Percentiles rank a stretch among this genome's conserved stretches.
Conservation (phyloP, 179 eudicot species). For the Silene noctiflora region DNA sequence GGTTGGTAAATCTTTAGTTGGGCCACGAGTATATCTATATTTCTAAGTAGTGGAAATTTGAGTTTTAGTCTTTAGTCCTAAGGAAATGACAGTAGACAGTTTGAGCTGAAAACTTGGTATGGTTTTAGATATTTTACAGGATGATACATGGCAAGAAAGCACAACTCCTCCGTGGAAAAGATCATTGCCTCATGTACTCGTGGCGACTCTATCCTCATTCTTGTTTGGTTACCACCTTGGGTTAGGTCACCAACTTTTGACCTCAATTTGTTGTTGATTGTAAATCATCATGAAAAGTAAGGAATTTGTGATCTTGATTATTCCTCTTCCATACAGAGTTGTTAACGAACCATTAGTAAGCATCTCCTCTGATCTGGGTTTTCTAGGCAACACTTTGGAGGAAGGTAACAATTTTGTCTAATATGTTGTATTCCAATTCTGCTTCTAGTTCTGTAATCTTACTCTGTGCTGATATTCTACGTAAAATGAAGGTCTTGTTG, state of each 20-base stretch:
- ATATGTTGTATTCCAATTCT: too few species aligned
- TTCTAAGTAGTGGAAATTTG: too few species aligned
- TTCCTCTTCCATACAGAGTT: constrained; percentile 47
- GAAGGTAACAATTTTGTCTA: constrained; percentile 44
- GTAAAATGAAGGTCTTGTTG: constrained; percentile 41
- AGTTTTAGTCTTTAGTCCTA: too few species aligned
- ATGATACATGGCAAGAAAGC: constrained; percentile 45
- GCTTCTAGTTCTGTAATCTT: too few species aligned
- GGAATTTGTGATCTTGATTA: constrained; percentile 12
- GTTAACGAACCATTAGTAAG: constrained; percentile 96
- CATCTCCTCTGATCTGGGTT: constrained; percentile 78
- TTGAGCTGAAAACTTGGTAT: constrained; percentile 18
- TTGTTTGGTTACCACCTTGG: constrained; percentile 95
- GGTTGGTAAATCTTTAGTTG: too few species aligned
- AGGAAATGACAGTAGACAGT: too few species aligned
- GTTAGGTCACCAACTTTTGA: constrained; percentile 38
- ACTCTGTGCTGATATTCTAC: too few species aligned
- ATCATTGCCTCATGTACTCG: constrained; percentile 89
- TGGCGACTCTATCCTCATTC: constrained; percentile 70
- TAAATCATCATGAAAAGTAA: background rate
- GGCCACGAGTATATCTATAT: too few species aligned
- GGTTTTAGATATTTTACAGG: constrained; percentile 45
- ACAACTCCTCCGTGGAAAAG: constrained; percentile 69
- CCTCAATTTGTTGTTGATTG: background rate
- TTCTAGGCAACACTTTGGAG: constrained; percentile 71